Conservation (phyloP, 306 rosid species). For the Pyrus bretschneideri region DNA sequence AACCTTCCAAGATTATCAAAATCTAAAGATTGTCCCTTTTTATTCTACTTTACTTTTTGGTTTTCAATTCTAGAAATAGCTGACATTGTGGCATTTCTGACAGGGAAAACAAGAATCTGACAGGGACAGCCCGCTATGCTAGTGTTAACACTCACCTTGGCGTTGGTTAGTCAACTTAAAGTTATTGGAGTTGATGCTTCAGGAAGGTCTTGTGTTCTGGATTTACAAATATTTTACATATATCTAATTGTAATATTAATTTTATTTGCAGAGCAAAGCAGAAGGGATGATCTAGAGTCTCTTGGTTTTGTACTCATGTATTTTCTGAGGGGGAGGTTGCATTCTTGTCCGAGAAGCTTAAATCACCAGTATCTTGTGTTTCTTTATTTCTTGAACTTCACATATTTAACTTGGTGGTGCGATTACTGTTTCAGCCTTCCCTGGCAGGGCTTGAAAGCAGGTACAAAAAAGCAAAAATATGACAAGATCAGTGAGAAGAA, state of each 20-base stretch:
- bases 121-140: conserved; percentile 99
- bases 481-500: conserved; percentile 98
- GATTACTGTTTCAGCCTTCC: conserved; percentile 69
- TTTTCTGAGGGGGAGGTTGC: conserved; percentile 95
- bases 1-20: neutral
- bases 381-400: neutral
- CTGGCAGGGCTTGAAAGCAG: conserved; percentile 98
- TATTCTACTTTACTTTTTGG: neutral
- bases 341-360: conserved; percentile 6
- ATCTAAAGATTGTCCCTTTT: neutral
- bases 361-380: neutral
- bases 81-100: conserved; percentile 8
- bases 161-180: conserved; percentile 61
- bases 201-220: conserved; percentile 11
- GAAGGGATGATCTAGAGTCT: conserved; percentile 98
- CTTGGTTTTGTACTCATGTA: conserved; percentile 97
- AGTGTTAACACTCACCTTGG: conserved; percentile 99
- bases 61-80: neutral
- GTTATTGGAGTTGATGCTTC: conserved; percentile 10
- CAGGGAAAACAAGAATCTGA: conserved; percentile 99
- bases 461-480: conserved; percentile 89
- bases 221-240: neutral
- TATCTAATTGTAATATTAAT: conserved; percentile 1
- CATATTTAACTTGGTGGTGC: conserved; percentile 18
- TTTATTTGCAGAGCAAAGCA: conserved; percentile 84